Base-by-base conservation (phyloP, 345 rosid genomes). In the Isatis tinctoria region DNA sequence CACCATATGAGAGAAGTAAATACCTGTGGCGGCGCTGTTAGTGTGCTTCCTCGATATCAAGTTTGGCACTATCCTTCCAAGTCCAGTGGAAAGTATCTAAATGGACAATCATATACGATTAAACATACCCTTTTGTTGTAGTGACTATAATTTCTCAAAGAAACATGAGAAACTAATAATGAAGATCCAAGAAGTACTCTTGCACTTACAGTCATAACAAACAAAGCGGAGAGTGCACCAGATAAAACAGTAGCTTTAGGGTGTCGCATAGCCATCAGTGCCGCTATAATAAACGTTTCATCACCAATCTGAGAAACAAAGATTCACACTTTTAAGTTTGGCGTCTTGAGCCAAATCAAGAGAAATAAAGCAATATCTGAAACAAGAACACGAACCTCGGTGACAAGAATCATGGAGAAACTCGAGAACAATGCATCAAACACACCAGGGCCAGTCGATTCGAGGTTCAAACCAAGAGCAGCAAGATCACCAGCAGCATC, bases 221-320 rank as follows among this genome's bases (percentile, higher is more conserved):
- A 40, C 82, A 96, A 76, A 61, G 99, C 99, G 32, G 87, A 47
- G 26, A 96, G 96, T 0, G 99, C 99, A 69, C 99, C 99, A 13
- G 93, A 92, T 12, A 96, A 60, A 72, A 96, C 99, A 35, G 70
- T 96, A 30, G 99, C 87, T 79, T 90, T 96, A 7, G 99, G 99
- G 60, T 96, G 98, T 32, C 99, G 94, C 99, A 96, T 96, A 14
- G 99, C 99, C 99, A 96, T 92, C 59, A 96, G 86, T 48, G 99
- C 99, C 37, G 99, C 99, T 82, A 96, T 96, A 57, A 96, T 96
- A 77, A 96, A 96, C 5, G 99, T 96, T 69, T 96, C 99, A 83
- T 96, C 99, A 40, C 99, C 99, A 80, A 92, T 87, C 99, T 92
- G 68, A 24, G 40, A 52, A n/a, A 43, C 33, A 49, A 60, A 44